phyloP scores from a whole-genome alignment of 768 basidiomycete species.

The Tricholoma sp. region DNA sequence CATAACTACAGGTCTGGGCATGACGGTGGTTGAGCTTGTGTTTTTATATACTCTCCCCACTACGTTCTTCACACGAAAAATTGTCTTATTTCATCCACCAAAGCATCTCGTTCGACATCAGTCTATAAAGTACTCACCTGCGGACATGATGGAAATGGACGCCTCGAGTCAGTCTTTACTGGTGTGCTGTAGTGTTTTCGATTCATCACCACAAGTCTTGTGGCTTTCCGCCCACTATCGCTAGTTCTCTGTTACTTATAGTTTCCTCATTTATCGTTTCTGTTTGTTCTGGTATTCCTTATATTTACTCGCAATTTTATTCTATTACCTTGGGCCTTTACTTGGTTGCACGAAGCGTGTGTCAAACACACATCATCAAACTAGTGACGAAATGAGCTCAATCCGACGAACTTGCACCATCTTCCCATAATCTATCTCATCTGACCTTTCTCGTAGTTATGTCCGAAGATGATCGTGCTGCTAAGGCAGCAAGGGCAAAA shows the following conservation, averaged over 20 bases:
- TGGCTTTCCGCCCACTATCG: constrained; percentile 19
- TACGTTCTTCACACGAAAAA: constrained; percentile 12
- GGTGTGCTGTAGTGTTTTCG: constrained; percentile 31
- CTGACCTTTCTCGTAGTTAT: constrained; percentile 18
- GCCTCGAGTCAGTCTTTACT: constrained; percentile 64
- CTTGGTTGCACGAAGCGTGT: neutral
- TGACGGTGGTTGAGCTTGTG: constrained; percentile 32
- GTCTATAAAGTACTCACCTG: constrained; percentile 49
- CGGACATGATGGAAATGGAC: constrained; percentile 35
- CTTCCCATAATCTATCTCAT: neutral
- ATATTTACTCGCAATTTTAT: constrained; percentile 48
- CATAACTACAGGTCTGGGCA: constrained; percentile 72
- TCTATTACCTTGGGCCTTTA: constrained; percentile 10
- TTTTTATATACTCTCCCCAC: constrained; percentile 14
- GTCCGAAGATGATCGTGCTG: constrained; percentile 76
- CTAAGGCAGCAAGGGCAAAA: constrained; percentile 79
- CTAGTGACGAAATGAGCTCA: neutral
- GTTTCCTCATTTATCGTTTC: constrained; percentile 29
- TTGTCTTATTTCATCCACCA: constrained; percentile 15
- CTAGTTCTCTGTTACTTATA: constrained; percentile 23
- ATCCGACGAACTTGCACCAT: neutral
- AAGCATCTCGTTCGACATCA: constrained; percentile 40
- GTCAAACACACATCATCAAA: constrained; percentile 6
- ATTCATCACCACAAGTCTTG: constrained; percentile 19
- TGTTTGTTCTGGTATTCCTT: constrained; percentile 28